A percentile compares a stretch with the other conserved stretches of the same genome.
These are phyloP conservation scores for Calamus simplicifolius DNA, from an alignment of 176 grass and related monocot genomes.

Conservation along the genomic window DNA sequence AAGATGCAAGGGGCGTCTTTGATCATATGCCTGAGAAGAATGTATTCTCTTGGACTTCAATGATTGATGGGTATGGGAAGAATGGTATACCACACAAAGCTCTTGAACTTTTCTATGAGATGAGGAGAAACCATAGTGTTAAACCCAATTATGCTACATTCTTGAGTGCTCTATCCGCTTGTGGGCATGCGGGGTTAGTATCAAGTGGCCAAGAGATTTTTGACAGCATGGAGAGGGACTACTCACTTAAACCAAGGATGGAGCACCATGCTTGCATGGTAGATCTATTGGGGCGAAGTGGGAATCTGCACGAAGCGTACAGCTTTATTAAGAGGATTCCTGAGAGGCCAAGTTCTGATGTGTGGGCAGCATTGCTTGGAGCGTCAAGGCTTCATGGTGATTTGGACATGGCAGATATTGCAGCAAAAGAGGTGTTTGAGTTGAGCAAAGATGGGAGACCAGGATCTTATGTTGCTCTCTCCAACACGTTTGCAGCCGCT, in stretches of 20 bases:
- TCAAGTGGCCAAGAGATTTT: constrained; percentile 50
- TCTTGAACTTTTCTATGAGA: constrained; percentile 47
- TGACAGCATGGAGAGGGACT: constrained; percentile 63
- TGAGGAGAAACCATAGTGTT: constrained; percentile 20
- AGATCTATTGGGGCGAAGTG: constrained; percentile 64
- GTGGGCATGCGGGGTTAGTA: constrained; percentile 61
- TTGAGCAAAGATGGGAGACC: constrained; percentile 42
- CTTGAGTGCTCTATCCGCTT: constrained; percentile 60
- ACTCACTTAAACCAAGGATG: constrained; percentile 48
- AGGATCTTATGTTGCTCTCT: constrained; percentile 80
- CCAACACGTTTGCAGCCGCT: constrained; percentile 61
- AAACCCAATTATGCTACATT: constrained; percentile 68
- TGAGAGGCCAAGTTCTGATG: constrained; percentile 49
- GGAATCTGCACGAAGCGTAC: constrained; percentile 41
- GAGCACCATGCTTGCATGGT: constrained; percentile 95
- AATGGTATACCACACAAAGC: constrained; percentile 57
- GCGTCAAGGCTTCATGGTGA: constrained; percentile 63
- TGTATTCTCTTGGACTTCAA: constrained; percentile 81
- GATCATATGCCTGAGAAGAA: constrained; percentile 42
- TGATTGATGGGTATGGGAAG: constrained; percentile 86
- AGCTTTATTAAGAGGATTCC: constrained; percentile 49
- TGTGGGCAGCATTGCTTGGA: constrained; percentile 68
- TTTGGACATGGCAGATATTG: constrained; percentile 47
- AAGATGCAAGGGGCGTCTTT: constrained; percentile 51
- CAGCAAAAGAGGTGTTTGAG: constrained; percentile 54